Evolutionary conservation across 257 asterid genomes (phyloP).

Genomic region (Jacaranda copaia): DNA sequence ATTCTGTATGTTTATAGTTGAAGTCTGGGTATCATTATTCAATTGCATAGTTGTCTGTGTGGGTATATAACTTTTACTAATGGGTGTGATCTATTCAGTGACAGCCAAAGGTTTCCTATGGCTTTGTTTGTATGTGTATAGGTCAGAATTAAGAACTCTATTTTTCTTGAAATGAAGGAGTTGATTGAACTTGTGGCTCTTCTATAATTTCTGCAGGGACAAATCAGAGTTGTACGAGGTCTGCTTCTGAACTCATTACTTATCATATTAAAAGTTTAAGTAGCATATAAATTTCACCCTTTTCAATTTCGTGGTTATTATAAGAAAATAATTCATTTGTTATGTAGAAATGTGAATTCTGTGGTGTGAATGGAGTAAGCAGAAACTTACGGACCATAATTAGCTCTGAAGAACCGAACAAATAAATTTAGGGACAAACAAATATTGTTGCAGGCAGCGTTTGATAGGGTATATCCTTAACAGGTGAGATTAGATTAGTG

Average conservation of each 20-base stretch:
- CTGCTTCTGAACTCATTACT: not conserved
- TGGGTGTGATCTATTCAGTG: conserved; percentile 33
- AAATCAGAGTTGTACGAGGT: not conserved
- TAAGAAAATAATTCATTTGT: no score
- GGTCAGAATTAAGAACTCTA: not conserved
- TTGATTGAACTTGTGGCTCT: not conserved
- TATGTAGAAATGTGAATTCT: no score
- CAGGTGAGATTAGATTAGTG: no score
- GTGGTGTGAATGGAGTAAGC: no score
- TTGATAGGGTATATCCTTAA: no score
- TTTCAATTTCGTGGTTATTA: not conserved
- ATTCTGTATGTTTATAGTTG: conserved; percentile 26
- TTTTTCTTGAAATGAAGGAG: not conserved
- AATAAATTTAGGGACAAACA: no score
- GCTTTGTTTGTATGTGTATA: conserved; percentile 34
- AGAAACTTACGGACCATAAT: no score
- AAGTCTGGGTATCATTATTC: conserved; percentile 34
- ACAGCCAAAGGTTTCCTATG: conserved; percentile 10
- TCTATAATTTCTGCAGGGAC: not conserved
- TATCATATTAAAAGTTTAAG: not conserved
- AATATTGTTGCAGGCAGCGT: no score
- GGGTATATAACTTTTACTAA: conserved; percentile 30
- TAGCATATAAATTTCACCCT: not conserved
- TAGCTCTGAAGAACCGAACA: no score
- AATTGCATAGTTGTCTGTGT: conserved; percentile 35